phyloP scores from a whole-genome alignment of 164 flowering plant species.

The Chimonanthus praecox region DNA sequence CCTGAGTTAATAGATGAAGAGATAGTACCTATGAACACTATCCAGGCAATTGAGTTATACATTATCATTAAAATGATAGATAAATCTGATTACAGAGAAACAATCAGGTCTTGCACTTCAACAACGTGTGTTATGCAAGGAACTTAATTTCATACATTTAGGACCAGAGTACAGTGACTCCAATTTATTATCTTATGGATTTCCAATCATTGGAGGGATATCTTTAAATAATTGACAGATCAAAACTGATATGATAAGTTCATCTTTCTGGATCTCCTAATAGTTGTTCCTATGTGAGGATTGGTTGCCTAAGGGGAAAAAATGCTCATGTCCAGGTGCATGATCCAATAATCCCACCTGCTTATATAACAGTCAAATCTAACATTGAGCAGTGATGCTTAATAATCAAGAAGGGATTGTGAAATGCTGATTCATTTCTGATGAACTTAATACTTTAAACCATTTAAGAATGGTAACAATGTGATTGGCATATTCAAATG shows the following conservation, averaged over 20 bases:
- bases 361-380: background rate
- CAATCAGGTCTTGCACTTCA: background rate
- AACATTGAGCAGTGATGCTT: background rate
- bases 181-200: background rate
- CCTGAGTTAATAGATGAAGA: background rate
- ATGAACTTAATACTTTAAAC: too few relatives aligned
- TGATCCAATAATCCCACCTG: background rate
- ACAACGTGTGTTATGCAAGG: background rate
- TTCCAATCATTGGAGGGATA: background rate
- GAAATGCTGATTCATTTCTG: too few relatives aligned
- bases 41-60: background rate
- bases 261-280: background rate
- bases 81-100: background rate
- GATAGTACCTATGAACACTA: background rate
- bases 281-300: background rate
- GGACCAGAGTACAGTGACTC: background rate
- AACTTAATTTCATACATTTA: background rate
- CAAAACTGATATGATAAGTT: background rate
- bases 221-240: too few relatives aligned
- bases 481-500: background rate
- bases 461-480: too few relatives aligned
- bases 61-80: background rate
- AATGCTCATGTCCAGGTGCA: background rate
- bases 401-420: too few relatives aligned
- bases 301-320: background rate